Evolutionary conservation across 768 basidiomycete species (phyloP), one percentile per base, ranked within the genome.

Genomic region (Termitomyces sp.): DNA sequence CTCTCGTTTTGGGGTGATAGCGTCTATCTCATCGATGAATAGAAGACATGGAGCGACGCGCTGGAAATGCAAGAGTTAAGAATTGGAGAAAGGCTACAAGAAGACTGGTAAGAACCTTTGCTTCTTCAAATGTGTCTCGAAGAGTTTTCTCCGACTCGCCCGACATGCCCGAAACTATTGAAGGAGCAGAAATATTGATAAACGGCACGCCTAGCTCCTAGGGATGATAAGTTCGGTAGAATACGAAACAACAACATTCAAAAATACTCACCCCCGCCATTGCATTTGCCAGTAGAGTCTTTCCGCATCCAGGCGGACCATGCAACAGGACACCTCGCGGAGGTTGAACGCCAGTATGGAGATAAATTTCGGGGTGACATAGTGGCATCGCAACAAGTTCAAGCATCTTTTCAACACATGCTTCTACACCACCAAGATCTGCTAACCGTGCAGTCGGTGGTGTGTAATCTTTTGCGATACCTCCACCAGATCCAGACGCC

Each of bases 21-120:
- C 94, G 69, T 98, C 96, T 20, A 98, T 97, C 71, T 98, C 97
- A 71, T 99, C 96, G 48, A 99, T 92, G 76, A 98, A 98, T 9
- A 99, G 74, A 1, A 99, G 78, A 68, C 95, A 97, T 0, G 96
- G 97, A 0, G 97, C 95, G 7, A 91, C 81, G 61, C 90, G 86
- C 93, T 96, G 66, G 13, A 28, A 12, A 22, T 22, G 13, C 20
- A 22, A 44, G 24, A 3, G 7, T 18, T 6, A 35, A 8, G n/a
- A 42, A 59, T 50, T 11, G 55, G 39, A 58, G 50, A 57, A 35
- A 22, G 50, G 11, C 33, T 40, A 20, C 18, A 35, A n/a, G 8
- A 56, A 42, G 45, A 32, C 54, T 45, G 2, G 3, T 45, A 72
- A 79, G 5, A 35, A 94, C 94, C 77, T 94, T 96, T 7, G 97